Evolutionary conservation across 192 early-diverging fungal species (phyloP).

Genomic region (Fimicolochytrium jonesii): DNA sequence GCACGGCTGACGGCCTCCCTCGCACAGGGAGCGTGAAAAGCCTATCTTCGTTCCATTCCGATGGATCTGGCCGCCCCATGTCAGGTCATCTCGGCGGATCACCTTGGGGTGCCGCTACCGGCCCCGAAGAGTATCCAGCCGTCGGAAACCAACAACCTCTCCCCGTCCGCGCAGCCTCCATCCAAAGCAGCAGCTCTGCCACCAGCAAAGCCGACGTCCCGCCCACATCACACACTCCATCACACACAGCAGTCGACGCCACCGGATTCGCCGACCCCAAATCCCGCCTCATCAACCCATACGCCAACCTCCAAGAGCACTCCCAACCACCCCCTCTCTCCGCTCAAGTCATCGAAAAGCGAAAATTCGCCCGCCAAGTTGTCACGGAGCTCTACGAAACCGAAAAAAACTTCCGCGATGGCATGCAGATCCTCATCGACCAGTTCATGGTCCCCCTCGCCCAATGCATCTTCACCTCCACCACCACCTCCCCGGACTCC

Average conservation of each 20-base stretch:
- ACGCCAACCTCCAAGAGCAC: neutral
- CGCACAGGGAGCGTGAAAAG: too few relatives aligned
- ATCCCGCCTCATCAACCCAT: neutral
- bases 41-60: too few relatives aligned
- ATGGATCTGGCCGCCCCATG: too few relatives aligned
- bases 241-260: neutral
- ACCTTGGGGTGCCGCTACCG: too few relatives aligned
- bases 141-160: neutral
- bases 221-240: neutral
- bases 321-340: too few relatives aligned
- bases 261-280: neutral
- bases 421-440: conserved; percentile 26
- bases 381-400: conserved; percentile 25
- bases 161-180: conserved; percentile 7
- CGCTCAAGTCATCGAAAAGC: conserved; percentile 20
- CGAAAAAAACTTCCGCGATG: conserved; percentile 25
- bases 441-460: conserved; percentile 22
- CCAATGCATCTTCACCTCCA: neutral
- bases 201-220: neutral
- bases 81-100: too few relatives aligned
- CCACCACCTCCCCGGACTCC: neutral
- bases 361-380: conserved; percentile 14
- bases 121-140: too few relatives aligned
- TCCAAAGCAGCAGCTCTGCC: neutral
- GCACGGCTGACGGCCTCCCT: too few relatives aligned